A percentile compares a stretch with the other conserved stretches of the same genome.
Conservation (phyloP, 495 filamentous ascomycete genomes). For the Penicillium flavigenum region DNA sequence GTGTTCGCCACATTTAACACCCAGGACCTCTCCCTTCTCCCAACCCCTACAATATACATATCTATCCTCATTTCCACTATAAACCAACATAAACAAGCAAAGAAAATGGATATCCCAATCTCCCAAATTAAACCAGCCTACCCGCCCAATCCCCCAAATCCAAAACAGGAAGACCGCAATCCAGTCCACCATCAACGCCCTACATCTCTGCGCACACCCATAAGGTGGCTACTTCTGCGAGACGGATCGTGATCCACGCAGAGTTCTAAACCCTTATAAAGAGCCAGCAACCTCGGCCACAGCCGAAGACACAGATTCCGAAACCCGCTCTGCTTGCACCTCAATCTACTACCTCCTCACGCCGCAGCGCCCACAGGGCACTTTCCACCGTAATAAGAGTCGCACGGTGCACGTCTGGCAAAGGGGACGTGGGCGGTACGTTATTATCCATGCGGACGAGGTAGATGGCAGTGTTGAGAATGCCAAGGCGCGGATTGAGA, state of each 20-base stretch:
- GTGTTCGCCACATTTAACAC: neutral
- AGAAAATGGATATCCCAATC: constrained; percentile 18
- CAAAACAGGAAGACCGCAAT: constrained; percentile 34
- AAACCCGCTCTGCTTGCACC: constrained; percentile 7
- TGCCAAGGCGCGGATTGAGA: constrained; percentile 51
- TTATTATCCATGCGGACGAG: constrained; percentile 57
- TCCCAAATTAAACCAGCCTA: constrained; percentile 17
- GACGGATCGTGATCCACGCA: constrained; percentile 55
- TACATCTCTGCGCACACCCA: constrained; percentile 52
- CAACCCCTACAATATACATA: neutral
- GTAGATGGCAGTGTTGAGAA: constrained; percentile 18
- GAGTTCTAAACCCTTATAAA: constrained; percentile 51
- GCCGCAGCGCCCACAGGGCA: constrained; percentile 50
- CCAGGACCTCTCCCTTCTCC: neutral
- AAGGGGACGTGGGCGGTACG: constrained; percentile 58
- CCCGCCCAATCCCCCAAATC: neutral
- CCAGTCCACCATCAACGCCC: constrained; percentile 41
- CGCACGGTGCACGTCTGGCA: constrained; percentile 63
- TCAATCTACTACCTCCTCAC: constrained; percentile 65
- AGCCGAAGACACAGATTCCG: neutral
- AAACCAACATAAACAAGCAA: neutral
- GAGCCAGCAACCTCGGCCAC: neutral
- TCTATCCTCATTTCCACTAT: neutral
- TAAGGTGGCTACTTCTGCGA: constrained; percentile 67
- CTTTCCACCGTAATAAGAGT: constrained; percentile 60